phyloP scores from a whole-genome alignment of 345 rosid species.

The Gossypium arboreum region DNA sequence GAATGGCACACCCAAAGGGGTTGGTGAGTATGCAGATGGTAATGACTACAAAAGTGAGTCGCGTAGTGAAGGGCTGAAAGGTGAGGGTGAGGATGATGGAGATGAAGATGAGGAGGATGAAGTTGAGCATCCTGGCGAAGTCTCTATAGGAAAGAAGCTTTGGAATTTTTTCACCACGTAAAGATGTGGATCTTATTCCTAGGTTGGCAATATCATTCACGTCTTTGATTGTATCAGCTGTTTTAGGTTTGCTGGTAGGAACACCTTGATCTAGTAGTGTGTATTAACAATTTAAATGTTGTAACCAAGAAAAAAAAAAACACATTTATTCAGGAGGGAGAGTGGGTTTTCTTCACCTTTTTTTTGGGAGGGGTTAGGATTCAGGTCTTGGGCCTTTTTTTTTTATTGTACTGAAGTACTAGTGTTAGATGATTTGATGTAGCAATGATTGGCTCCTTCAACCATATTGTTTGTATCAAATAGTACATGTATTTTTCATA shows the following conservation, averaged over 20 bases:
- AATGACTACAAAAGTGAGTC: slow-evolving; percentile 33
- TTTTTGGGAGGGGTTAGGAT: slow-evolving; percentile 17
- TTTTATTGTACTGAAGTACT: not conserved
- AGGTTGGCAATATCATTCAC: slow-evolving; percentile 9
- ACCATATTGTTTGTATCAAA: slow-evolving; percentile 34
- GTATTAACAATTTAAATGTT: slow-evolving; percentile 30
- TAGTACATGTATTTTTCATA: slow-evolving; percentile 18
- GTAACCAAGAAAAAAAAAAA: not conserved
- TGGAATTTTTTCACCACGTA: slow-evolving; percentile 90
- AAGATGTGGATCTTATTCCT: slow-evolving; percentile 9
- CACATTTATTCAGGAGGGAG: slow-evolving; percentile 19
- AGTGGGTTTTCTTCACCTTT: slow-evolving; percentile 8
- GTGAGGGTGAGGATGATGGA: slow-evolving; percentile 40
- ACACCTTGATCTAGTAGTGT: slow-evolving; percentile 31
- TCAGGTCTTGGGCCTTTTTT: slow-evolving; percentile 15
- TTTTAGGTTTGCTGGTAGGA: slow-evolving; percentile 36
- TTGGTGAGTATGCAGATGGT: slow-evolving; percentile 27
- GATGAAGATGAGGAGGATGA: slow-evolving; percentile 43
- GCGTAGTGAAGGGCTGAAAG: slow-evolving; percentile 25
- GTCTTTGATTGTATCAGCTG: slow-evolving; percentile 21
- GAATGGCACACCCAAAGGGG: slow-evolving; percentile 53
- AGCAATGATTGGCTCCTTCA: slow-evolving; percentile 16
- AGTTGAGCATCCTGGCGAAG: slow-evolving; percentile 68
- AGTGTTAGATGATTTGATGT: slow-evolving; percentile 31
- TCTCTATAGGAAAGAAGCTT: slow-evolving; percentile 79